These are phyloP conservation scores for Pseudohyphozyma bogoriensis DNA, from an alignment of 768 basidiomycete species.

Conservation along the genomic window DNA sequence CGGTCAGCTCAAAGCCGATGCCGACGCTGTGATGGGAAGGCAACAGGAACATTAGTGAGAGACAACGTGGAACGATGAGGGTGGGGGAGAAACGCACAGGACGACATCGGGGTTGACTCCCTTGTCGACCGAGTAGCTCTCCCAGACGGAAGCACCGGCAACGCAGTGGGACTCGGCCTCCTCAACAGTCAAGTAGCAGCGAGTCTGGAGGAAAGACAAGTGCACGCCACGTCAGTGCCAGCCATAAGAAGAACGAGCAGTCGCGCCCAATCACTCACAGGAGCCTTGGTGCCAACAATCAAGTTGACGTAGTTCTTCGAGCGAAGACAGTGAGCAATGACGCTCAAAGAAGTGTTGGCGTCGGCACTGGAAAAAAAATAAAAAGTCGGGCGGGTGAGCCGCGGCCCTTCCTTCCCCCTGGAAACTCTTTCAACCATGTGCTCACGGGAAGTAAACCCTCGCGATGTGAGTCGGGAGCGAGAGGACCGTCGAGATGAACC, in stretches of 20 bases:
- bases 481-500: constrained; percentile 77
- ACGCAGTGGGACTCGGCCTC: constrained; percentile 77
- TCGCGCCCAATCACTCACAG: too few species aligned
- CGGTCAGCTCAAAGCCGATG: constrained; percentile 60
- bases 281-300: constrained; percentile 65
- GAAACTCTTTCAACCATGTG: neutral
- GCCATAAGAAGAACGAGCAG: neutral
- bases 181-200: constrained; percentile 64
- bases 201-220: constrained; percentile 36
- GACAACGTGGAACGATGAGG: constrained; percentile 47
- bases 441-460: constrained; percentile 50
- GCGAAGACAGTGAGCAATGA: constrained; percentile 69
- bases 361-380: constrained; percentile 51
- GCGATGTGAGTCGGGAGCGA: constrained; percentile 60
- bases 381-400: too few species aligned
- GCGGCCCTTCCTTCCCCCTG: too few species aligned
- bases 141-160: constrained; percentile 79
- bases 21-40: too few species aligned
- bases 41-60: neutral
- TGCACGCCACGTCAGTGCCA: neutral
- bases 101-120: constrained; percentile 47
- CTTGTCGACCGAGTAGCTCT: constrained; percentile 43
- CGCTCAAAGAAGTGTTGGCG: constrained; percentile 73
- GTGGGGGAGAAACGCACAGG: too few species aligned
- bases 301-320: constrained; percentile 78